Evolutionary conservation across 495 filamentous ascomycete genomes (phyloP).

Genomic region (Xylaria sp.): DNA sequence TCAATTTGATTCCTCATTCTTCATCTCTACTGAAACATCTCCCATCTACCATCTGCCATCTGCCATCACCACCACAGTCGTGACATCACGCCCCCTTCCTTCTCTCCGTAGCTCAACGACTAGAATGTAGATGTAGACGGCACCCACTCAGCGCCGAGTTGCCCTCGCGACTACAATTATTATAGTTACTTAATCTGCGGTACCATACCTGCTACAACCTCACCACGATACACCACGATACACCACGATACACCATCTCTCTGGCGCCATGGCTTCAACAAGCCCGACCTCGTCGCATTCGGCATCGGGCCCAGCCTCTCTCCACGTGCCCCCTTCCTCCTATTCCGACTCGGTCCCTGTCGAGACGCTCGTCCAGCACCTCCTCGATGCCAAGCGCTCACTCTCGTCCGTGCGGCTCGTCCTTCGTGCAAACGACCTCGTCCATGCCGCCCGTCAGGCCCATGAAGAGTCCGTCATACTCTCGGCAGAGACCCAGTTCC

Average conservation of each 20-base stretch:
- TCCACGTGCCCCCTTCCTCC: slow-evolving; percentile 22
- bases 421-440: slow-evolving; percentile 86
- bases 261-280: slow-evolving; percentile 36
- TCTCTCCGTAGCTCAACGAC: slow-evolving; percentile 2
- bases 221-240: background rate
- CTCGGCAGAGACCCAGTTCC: slow-evolving; percentile 76
- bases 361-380: slow-evolving; percentile 78
- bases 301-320: slow-evolving; percentile 34
- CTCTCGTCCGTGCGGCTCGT: slow-evolving; percentile 86
- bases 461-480: slow-evolving; percentile 83
- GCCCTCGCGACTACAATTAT: slow-evolving; percentile 10
- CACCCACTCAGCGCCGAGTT: slow-evolving; percentile 23
- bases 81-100: background rate
- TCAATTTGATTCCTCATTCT: background rate
- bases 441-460: slow-evolving; percentile 73
- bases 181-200: slow-evolving; percentile 24
- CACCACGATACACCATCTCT: slow-evolving; percentile 17
- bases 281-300: slow-evolving; percentile 37
- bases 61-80: background rate
- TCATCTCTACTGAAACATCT: background rate
- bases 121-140: slow-evolving; percentile 28
- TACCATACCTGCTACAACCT: background rate
- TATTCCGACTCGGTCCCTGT: slow-evolving; percentile 54
- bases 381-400: slow-evolving; percentile 88
- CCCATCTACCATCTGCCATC: background rate